Evolutionary conservation across 129 eudicot genomes (phyloP), one percentile per base, ranked within the genome.

Genomic region (Mikania micrantha): DNA sequence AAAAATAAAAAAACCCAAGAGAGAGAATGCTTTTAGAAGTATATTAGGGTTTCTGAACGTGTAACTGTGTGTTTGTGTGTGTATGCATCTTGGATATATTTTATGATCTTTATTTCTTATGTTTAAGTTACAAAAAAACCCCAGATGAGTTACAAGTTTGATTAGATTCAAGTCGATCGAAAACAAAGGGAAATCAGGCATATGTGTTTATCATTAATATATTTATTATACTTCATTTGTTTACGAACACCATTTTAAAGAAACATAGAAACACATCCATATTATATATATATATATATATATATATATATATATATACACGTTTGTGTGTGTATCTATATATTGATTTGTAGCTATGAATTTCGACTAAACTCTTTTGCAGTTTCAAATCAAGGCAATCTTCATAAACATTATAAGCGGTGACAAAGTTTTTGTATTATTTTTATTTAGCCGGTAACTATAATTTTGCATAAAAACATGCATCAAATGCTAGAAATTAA

Each of bases 1-100:
- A 7, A 21, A 67, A 67, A 59, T 42, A 32, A 16, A 13, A 75
- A 75, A 58, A 59, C 47, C 31, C 45, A n/a, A 58, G 38, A 66
- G 66, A 54, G 67, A 74, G 28, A 58, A 50, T 16, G 20, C 25
- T 52, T 28, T 66, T 45, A 20, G 15, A 58, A 10, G 22, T 59
- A 22, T 61, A 54, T 63, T 76, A 76, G 80, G 80, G 75, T 76
- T 75, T 67, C 80, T 47, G 69, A 67, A 67, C 17, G 31, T 75
- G 17, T 45, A 66, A 48, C n/a, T n/a, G n/a, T n/a, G n/a, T n/a
- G n/a, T n/a, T n/a, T n/a, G n/a, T n/a, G n/a, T n/a, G n/a, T n/a
- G n/a, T n/a, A n/a, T n/a, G n/a, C 39, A 48, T 71, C 57, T 34
- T 53, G 32, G 36, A 56, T 8, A 32, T 16, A 47, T 47, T 6